Base-by-base conservation (phyloP, 108 stramenopile genomes). In the Chaetoceros muelleri region DNA sequence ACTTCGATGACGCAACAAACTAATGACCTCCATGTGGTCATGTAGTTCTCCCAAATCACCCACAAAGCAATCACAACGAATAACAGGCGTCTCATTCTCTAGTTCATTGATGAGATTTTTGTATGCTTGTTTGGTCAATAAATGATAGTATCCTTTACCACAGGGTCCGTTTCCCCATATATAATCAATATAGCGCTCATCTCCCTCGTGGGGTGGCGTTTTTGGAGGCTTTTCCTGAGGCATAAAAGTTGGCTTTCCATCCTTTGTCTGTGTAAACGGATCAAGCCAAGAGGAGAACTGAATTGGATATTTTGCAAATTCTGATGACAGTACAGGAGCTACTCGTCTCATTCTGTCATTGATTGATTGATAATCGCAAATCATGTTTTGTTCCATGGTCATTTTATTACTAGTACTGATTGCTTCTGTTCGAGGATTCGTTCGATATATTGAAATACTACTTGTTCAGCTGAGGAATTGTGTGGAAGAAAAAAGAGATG, bases 141-240 rank as follows among this genome's bases (percentile, higher is more conserved):
- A 50, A 24, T 60, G 58, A 24, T 60, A 60, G 26, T 60, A 60
- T 7, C 44, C 58, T 28, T 8, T n/a, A 5, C 58, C 58, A 19
- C 25, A 8, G 20, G 23, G 10, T 8, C 58, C 58, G 2, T 21
- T 3, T 28, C 58, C 58, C 40, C 22, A 50, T 2, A 23, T 24
- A 25, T 60, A 60, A 24, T 60, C 58, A 5, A 40, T 10, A 40
- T 10, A 40, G 5, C 34, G 5, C 13, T 40, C 13, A 13, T 40
- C 34, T 40, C 34, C 34, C 13, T 10, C 13, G 13, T 40, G 34
- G 5, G 34, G 34, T 10, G 34, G 34, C 34, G 5, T 13, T 40
- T 40, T 40, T 40, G 34, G 34, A 5, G 34, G 8, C 13, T 40
- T 40, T 10, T 40, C 13, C 13, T 40, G 34, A 40, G 34, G 34